Base-by-base conservation (phyloP, 768 basidiomycete genomes). In the Dentipellis sp. region DNA sequence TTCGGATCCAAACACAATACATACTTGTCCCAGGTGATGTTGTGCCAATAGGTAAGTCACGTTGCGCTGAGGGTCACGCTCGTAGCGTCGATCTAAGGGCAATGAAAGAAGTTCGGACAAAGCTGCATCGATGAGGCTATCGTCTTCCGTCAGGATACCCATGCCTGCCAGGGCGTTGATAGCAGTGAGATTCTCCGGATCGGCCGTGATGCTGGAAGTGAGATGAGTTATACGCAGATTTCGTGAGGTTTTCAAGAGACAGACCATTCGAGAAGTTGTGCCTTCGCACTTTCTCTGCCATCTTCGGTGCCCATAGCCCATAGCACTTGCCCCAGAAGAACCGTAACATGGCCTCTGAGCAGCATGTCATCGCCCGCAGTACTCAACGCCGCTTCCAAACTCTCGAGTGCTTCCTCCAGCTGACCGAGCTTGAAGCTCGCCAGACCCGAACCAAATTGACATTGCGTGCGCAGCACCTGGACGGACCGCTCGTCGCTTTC, bases 141-240 rank as follows among this genome's bases (percentile, higher is more conserved):
- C 83, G 63, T 95, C 93, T 36, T 77, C 75, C 3, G 86, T 86
- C 53, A 94, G 70, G 55, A 93, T 83, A 10, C 91, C 93, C 81
- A 97, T 92, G n/a, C 88, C 88, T 0, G 89, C 88, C 1, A 97
- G 78, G 0, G 84, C 79, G 48, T 86, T 89, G 67, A 95, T 88
- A 1, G 91, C 91, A 54, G 79, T 75, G 51, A 93, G 66, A 64
- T 94, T 91, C 58, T 86, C 86, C 0, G 86, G 78, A 65, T 95
- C 89, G 22, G 76, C 69, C 0, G 84, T 76, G 60, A 97, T 86
- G 63, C 94, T 95, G 61, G 17, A 53, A 23, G 49, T 3, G 6
- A 19, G 6, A 42, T 11, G 3, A 37, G 39, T 48, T 35, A 42
- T 19, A 19, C 17, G 5, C 39, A 50, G 53, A 29, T 48, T 52